Conservation (phyloP, 2,329 filamentous ascomycete species). For the Alternaria ethzedia region DNA sequence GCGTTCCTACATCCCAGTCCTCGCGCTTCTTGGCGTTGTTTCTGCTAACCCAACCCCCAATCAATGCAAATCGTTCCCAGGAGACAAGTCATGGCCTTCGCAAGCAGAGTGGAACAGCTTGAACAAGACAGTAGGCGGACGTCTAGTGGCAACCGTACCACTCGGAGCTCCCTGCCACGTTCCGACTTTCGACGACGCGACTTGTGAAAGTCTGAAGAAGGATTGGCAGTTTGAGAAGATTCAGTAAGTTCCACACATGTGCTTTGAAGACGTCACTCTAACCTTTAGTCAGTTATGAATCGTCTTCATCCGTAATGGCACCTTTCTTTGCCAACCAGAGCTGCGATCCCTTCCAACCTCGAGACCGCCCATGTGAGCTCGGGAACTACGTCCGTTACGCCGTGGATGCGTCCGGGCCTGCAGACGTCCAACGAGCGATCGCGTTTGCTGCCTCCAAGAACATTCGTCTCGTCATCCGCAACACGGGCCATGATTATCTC, state of each 20-base stretch:
- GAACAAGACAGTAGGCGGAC: slow-evolving; percentile 25
- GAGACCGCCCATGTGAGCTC: slow-evolving; percentile 24
- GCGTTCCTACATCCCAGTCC: neutral
- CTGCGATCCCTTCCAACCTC: slow-evolving; percentile 29
- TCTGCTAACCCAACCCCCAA: slow-evolving; percentile 2
- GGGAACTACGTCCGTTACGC: slow-evolving; percentile 32
- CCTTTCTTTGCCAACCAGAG: slow-evolving; percentile 32
- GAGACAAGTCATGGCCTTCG: slow-evolving; percentile 29
- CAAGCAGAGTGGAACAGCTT: slow-evolving; percentile 21
- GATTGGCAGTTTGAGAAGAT: slow-evolving; percentile 23
- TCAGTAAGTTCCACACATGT: slow-evolving; percentile 8
- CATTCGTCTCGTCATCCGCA: slow-evolving; percentile 37
- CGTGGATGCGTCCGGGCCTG: slow-evolving; percentile 19
- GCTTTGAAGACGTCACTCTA: neutral
- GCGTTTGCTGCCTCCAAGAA: slow-evolving; percentile 31
- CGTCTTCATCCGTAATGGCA: slow-evolving; percentile 34
- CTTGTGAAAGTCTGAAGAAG: slow-evolving; percentile 19
- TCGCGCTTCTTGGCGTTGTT: slow-evolving; percentile 8
- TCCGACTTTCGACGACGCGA: slow-evolving; percentile 15
- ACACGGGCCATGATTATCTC: slow-evolving; percentile 41
- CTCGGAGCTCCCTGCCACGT: slow-evolving; percentile 29
- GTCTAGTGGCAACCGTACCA: slow-evolving; percentile 28
- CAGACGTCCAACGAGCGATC: slow-evolving; percentile 22
- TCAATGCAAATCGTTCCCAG: slow-evolving; percentile 31
- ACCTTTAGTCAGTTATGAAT: slow-evolving; percentile 15